phyloP scores from a whole-genome alignment of 495 filamentous ascomycete species.

The Halenospora varia region DNA sequence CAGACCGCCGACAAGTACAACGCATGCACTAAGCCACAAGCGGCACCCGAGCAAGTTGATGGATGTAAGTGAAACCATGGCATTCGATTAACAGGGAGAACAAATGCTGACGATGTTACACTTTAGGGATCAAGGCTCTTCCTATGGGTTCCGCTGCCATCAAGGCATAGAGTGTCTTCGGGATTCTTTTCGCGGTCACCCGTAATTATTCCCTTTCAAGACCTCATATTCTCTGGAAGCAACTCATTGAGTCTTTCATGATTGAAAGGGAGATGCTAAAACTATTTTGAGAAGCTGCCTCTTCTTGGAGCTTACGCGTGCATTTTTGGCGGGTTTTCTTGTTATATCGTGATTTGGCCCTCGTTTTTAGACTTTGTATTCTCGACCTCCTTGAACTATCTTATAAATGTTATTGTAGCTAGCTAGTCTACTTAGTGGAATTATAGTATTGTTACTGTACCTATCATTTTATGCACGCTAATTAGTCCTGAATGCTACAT shows the following conservation, averaged over 20 bases:
- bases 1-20: conserved; percentile 41
- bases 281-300: not conserved
- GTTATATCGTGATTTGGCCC: not conserved
- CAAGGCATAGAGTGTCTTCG: conserved; percentile 36
- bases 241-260: not conserved
- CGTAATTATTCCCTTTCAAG: not conserved
- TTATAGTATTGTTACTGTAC: not conserved
- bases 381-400: not conserved
- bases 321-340: not conserved
- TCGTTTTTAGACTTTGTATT: not conserved
- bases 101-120: not conserved
- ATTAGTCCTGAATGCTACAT: too few species aligned
- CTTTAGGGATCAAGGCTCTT: conserved; percentile 44
- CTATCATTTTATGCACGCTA: conserved; percentile 21
- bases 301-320: not conserved
- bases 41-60: conserved; percentile 45
- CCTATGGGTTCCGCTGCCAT: conserved; percentile 48
- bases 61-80: conserved; percentile 37
- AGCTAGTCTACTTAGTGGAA: conserved; percentile 2
- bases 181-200: not conserved
- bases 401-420: conserved; percentile 3
- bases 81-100: not conserved
- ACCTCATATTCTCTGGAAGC: not conserved
- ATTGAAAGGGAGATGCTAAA: not conserved
- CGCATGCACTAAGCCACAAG: conserved; percentile 43